phyloP scores from a whole-genome alignment of 1,284 basidiomycete genomes.

The Trichosporon sp. region DNA sequence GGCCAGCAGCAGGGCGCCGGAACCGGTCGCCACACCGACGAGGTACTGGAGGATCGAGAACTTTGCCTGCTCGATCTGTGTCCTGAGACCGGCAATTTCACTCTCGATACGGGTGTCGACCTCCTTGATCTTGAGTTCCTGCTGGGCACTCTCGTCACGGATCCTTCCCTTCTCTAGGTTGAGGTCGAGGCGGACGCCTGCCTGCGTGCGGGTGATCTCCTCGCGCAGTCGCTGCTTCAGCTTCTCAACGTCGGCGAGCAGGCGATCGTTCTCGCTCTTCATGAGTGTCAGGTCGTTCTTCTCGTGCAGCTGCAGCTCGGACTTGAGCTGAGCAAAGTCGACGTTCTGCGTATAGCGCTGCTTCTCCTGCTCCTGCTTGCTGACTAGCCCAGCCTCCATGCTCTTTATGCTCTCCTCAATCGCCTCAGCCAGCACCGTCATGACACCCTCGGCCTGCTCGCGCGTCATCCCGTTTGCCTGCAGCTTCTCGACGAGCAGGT shows the following conservation, averaged over 20 bases:
- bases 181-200: constrained; percentile 87
- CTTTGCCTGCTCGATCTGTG: constrained; percentile 85
- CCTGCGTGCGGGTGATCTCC: constrained; percentile 86
- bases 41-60: constrained; percentile 51
- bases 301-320: constrained; percentile 91
- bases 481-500: constrained; percentile 82
- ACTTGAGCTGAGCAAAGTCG: constrained; percentile 94
- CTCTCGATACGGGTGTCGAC: constrained; percentile 96
- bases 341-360: constrained; percentile 94
- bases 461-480: constrained; percentile 80
- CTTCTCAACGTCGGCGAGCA: constrained; percentile 88
- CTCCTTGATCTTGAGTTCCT: constrained; percentile 96
- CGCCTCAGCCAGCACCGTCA: constrained; percentile 88
- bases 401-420: constrained; percentile 90
- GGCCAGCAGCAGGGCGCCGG: constrained; percentile 45
- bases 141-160: constrained; percentile 84
- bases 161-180: constrained; percentile 95
- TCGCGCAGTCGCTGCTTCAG: constrained; percentile 90
- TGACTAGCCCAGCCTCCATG: constrained; percentile 91
- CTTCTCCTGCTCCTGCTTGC: constrained; percentile 92
- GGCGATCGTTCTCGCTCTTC: constrained; percentile 89
- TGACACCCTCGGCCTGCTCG: constrained; percentile 87
- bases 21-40: constrained; percentile 48
- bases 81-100: constrained; percentile 85
- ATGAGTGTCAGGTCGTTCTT: constrained; percentile 95